Evolutionary conservation across 2,329 filamentous ascomycete species (phyloP), one percentile per base, ranked within the genome.

Genomic region (Fonsecaea nubica): DNA sequence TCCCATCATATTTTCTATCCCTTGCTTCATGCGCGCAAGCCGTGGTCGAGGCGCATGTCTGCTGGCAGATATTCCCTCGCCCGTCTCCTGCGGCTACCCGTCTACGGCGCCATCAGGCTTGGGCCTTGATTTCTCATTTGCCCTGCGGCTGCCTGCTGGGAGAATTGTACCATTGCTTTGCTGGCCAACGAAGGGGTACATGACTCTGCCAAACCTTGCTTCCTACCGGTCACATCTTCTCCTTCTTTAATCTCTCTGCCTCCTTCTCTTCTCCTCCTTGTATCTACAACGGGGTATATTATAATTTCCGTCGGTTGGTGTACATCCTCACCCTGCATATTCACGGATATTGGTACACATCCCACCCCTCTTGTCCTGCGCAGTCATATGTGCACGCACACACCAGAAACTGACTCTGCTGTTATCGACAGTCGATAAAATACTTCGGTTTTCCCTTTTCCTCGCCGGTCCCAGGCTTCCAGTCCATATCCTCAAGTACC

Each of bases 101-200:
- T 60, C 66, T 58, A 52, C 56, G 50, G 68, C 65, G 63, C 63
- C 57, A 65, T 64, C 66, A 64, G 63, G 58, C 66, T 68, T 57
- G 63, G 65, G 68, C 7, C 69, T 69, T 72, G 69, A 64, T 63
- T 50, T 66, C 62, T 62, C 63, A 69, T 64, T 69, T 71, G 71
- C 69, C 69, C 69, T 69, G 67, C 73, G 74, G 74, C 72, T 75
- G 74, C 74, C 72, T 75, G 73, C 74, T 74, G 73, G 58, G 36
- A 72, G 67, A 71, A 63, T 67, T 70, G 66, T 68, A 73, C 68
- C 64, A 69, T 65, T 56, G 66, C 67, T 69, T 66, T 66, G 68
- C 66, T 72, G 70, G 71, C 69, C 64, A 72, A 69, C 70, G 68
- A 74, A 73, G 72, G 70, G 72, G 67, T 71, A 71, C 66, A 72